Evolutionary conservation across 768 basidiomycete species (phyloP), one percentile per base, ranked within the genome.

Genomic region (Phylloporus scabripes): DNA sequence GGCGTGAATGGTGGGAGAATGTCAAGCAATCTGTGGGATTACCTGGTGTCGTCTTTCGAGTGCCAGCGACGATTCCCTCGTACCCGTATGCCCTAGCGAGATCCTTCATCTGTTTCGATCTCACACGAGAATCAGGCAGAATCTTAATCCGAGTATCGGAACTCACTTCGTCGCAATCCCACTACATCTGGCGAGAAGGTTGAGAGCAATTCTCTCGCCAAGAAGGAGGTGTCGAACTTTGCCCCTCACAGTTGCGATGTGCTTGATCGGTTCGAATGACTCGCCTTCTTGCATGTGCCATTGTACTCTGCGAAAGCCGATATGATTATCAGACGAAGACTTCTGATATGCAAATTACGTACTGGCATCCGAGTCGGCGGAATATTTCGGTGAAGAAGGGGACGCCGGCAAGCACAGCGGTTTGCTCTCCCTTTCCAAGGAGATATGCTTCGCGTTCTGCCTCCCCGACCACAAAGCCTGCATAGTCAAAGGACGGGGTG

Each of bases 361-460:
- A 95, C 94, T 81, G 70, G 84, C 95, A 99, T 28, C 78, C 92
- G 18, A 96, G 77, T 58, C 92, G 89, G 38, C 70, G 69, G 67
- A 98, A 97, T 49, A 98, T 80, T 69, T 98, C 92, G 31, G 87
- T 85, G 60, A 98, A 90, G 70, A 99, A 98, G 0, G 95, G 96
- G 8, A 85, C 87, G 45, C 96, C 96, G 10, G 96, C 96, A 7
- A 99, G 78, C 23, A 98, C 85, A 20, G 81, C 81, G 15, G 77
- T 57, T 48, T 81, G 76, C 45, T 82, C 80, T 51, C 91, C 92
- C 72, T 99, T 98, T 42, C 93, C 95, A 58, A 92, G 77, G 15
- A 98, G 78, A 62, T 83, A 86, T 7, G 96, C 96, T 64, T 88
- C 84, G 36, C 92, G 82, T 32, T 79, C 71, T 7, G 79, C 85